A percentile compares a stretch with the other conserved stretches of the same genome.
phyloP scores from a whole-genome alignment of 1,139 yeast species.

The Yamadazyma pseudoaaseri region DNA sequence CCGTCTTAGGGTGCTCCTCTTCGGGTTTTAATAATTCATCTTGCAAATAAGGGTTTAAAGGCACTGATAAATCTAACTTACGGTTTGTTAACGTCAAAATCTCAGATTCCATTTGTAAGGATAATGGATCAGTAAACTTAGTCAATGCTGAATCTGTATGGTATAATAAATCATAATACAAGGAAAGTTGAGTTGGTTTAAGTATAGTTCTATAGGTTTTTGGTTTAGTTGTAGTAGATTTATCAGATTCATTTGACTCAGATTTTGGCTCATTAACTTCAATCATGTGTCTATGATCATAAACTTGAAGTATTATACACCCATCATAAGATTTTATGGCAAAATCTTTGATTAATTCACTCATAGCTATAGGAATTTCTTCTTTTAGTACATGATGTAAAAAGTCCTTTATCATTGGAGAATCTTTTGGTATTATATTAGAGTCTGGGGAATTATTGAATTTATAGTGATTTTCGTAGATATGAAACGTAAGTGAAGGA shows the following conservation, averaged over 20 bases:
- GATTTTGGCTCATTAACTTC: neutral
- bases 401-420: conserved; percentile 78
- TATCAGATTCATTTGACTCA: neutral
- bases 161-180: conserved; percentile 81
- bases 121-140: conserved; percentile 74
- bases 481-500: conserved; percentile 84
- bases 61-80: conserved; percentile 70
- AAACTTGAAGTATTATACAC: conserved; percentile 77
- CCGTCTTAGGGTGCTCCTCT: conserved; percentile 44
- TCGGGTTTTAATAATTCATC: conserved; percentile 49
- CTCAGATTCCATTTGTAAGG: conserved; percentile 81
- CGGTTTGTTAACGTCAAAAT: conserved; percentile 75
- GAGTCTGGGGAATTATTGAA: conserved; percentile 71
- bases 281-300: conserved; percentile 61
- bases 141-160: conserved; percentile 78
- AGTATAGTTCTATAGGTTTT: conserved; percentile 74
- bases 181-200: conserved; percentile 75
- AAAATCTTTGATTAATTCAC: conserved; percentile 85
- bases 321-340: conserved; percentile 86
- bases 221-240: conserved; percentile 35
- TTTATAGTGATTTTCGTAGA: conserved; percentile 84
- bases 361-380: conserved; percentile 83
- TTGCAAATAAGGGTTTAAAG: conserved; percentile 61
- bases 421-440: conserved; percentile 75
- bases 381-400: conserved; percentile 76